Evolutionary conservation across 441 rosid species (phyloP).

Genomic region (Pelargonium fulgidum): DNA sequence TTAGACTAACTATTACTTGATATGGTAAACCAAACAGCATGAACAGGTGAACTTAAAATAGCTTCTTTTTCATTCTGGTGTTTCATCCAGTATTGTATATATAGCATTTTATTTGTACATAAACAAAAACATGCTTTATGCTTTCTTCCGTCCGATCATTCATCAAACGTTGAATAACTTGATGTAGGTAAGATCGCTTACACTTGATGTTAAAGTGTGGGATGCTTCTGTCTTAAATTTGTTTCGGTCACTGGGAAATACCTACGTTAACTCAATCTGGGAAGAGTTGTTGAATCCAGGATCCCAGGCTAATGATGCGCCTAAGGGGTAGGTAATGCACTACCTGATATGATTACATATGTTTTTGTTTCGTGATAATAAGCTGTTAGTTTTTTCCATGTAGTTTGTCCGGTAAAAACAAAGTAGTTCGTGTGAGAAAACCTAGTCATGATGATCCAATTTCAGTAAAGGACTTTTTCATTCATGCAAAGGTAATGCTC

Average conservation of each 20-base stretch:
- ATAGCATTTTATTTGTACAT: background rate
- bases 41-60: too few species aligned
- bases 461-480: constrained; percentile 87
- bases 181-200: constrained; percentile 90
- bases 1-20: too few species aligned
- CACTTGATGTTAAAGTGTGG: constrained; percentile 98
- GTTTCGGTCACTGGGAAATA: constrained; percentile 95
- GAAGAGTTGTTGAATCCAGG: constrained; percentile 86
- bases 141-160: background rate
- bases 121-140: constrained; percentile 13
- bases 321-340: constrained; percentile 46
- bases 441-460: constrained; percentile 74
- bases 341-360: background rate
- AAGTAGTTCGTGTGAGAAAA: constrained; percentile 50
- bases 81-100: too few species aligned
- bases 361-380: background rate
- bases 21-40: too few species aligned
- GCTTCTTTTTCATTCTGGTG: too few species aligned
- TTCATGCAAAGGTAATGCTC: constrained; percentile 76
- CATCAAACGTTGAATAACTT: background rate
- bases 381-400: constrained; percentile 25
- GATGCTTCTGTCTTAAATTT: constrained; percentile 88
- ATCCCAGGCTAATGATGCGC: constrained; percentile 40
- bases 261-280: constrained; percentile 92
- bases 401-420: constrained; percentile 55